Conservation (phyloP, 129 eudicot genomes). For the Calendula officinalis region DNA sequence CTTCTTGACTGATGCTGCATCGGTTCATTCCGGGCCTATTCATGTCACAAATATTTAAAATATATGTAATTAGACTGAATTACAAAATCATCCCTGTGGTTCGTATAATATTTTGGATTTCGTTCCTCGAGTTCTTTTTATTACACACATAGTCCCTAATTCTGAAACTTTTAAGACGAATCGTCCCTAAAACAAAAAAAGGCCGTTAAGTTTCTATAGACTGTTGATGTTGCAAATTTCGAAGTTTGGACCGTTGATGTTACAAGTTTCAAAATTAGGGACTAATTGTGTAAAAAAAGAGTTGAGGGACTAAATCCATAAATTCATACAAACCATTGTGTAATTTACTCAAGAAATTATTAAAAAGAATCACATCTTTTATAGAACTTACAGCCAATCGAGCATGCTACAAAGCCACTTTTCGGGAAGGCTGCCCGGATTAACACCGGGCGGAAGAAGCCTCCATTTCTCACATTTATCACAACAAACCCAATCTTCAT, state of each 20-base stretch:
- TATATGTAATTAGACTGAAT: constrained; percentile 4
- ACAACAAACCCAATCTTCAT: constrained; percentile 89
- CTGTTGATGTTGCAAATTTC: no score
- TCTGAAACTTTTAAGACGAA: no score
- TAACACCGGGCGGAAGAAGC: constrained; percentile 78
- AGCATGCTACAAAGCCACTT: constrained; percentile 94
- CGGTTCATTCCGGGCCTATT: constrained; percentile 89
- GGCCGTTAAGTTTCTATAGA: no score
- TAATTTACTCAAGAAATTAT: neutral
- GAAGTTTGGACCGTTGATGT: no score
- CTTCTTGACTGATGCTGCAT: constrained; percentile 72
- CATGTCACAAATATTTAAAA: constrained; percentile 18
- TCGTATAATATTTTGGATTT: neutral
- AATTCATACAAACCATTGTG: neutral
- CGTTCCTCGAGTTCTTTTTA: no score
- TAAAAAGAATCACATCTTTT: no score
- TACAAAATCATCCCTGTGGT: neutral
- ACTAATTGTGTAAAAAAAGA: no score
- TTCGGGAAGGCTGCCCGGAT: constrained; percentile 72
- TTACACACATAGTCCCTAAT: no score
- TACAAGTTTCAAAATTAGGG: no score
- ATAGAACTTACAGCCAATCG: constrained; percentile 81
- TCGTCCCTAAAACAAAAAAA: no score
- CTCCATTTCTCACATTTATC: constrained; percentile 92
- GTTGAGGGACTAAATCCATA: no score